Evolutionary conservation across 768 basidiomycete genomes (phyloP), one percentile per base, ranked within the genome.

Genomic region (Xerocomus potaroensis): DNA sequence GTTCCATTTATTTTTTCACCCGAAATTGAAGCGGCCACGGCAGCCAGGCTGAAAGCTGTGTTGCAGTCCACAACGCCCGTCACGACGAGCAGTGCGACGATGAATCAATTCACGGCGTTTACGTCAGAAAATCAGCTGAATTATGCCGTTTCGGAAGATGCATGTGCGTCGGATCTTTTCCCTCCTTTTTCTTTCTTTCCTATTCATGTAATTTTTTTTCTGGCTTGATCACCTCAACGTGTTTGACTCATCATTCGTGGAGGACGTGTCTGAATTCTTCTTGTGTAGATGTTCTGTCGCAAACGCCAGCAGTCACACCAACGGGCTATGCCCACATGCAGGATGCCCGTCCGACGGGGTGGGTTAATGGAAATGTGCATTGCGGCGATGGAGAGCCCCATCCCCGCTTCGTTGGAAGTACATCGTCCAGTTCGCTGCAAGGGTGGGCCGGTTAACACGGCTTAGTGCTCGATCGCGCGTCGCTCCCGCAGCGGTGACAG

Each of bases 1-100:
- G 58, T 59, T 9, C 63, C 63, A 0, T 65, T 65, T n/a, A 62
- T 65, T 3, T 64, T 66, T 21, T 66, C 61, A 2, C 45, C 62
- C 2, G 64, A 65, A n/a, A 51, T 61, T 6, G 63, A 64, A 46
- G 63, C 62, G 14, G 63, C 46, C 0, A 60, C 64, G 3, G 58
- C 63, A 5, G 63, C 63, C 18, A 65, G 54, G 11, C 44, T 65
- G 10, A 50, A 65, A 18, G 63, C 60, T 1, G 63, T 41, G 1
- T 26, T 64, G 16, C 63, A 65, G 37, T 52, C 50, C 3, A 51
- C 56, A 0, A 38, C 57, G 8, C 40, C 57, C 2, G n/a, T 43
- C 23, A 18, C 48, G 19, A 19, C 43, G 35, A 22, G 21, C 15
- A 23, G 37, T 10, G 11, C 53, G 14, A n/a, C 4, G 4, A 18